A percentile compares a stretch with the other conserved stretches of the same genome.
phyloP scores from a whole-genome alignment of 345 rosid species.

The Rhodomyrtus tomentosa region DNA sequence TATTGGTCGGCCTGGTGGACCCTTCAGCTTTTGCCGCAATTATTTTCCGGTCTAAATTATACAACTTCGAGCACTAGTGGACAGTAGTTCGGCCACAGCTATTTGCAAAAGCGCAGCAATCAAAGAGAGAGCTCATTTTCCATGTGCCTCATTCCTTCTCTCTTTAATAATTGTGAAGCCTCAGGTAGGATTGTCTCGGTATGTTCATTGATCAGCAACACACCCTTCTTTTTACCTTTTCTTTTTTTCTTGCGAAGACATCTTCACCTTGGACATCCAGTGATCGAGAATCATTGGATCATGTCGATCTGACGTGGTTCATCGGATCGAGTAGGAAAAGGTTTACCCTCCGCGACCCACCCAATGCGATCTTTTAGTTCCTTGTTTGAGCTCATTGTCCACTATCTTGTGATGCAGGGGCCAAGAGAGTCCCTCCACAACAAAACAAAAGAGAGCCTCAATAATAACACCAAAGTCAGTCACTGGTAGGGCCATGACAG shows the following conservation, averaged over 20 bases:
- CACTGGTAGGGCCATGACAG: constrained; percentile 21
- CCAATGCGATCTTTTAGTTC: background rate
- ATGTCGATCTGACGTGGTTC: background rate
- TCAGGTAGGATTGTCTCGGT: background rate
- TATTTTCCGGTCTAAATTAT: background rate
- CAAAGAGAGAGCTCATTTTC: background rate
- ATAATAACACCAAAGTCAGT: constrained; percentile 10
- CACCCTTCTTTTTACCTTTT: background rate
- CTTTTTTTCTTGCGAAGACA: background rate
- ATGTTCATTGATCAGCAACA: background rate
- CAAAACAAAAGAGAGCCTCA: constrained; percentile 3
- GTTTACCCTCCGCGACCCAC: background rate
- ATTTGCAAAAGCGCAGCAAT: background rate
- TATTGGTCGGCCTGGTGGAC: background rate
- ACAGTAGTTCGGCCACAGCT: background rate
- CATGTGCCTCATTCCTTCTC: background rate
- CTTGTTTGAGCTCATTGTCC: background rate
- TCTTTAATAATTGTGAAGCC: background rate
- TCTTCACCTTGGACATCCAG: background rate
- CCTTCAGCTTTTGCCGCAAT: background rate
- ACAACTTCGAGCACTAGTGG: background rate
- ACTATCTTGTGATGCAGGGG: background rate
- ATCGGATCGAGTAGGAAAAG: background rate
- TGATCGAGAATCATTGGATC: background rate
- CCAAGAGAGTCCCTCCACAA: background rate